Evolutionary conservation across 2,329 filamentous ascomycete genomes (phyloP), one percentile per base, ranked within the genome.

Genomic region (Hypoxylon sp.): DNA sequence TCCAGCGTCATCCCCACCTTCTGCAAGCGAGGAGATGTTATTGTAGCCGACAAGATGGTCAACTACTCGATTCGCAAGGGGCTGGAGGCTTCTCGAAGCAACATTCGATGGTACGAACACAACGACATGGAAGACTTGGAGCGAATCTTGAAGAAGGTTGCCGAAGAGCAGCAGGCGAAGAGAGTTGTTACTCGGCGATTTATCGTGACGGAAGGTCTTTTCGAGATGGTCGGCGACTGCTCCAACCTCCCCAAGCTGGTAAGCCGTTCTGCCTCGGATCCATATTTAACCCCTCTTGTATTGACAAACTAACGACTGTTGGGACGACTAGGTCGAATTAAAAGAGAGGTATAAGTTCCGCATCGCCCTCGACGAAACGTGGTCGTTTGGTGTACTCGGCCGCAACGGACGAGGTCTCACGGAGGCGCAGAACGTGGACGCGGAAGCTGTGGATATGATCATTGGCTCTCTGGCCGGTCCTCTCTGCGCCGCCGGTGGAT

Each of bases 271-370:
- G 7, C 24, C 15, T 15, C 43, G 13, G 22, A 20, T 47, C 5
- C 8, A 11, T 48, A 13, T 11, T 13, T 7, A 41, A 41, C 10
- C 6, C n/a, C 32, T 53, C 22, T 15, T n/a, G 24, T 19, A 47
- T 26, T 13, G 10, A 34, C 47, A 26, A 24, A 47, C 10, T 59
- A 62, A 43, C 67, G 64, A 56, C 65, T 53, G 11, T 15, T 28
- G 20, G 6, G 11, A 17, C 50, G 15, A 49, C 3, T 69, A 92
- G 90, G 84, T 98, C 67, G 94, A 97, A 76, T 84, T 99, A 70
- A 97, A 97, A 80, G 89, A 94, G 70, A 92, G 91, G 77, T 97
- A 98, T 86, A 99, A 97, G 81, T 99, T 98, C 82, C 93, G 95
- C 72, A 87, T 99, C 59, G 97, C 98, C 69, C 88, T 99, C 37